phyloP scores from a whole-genome alignment of 2,329 filamentous ascomycete genomes.

The Paracoccidioides lutzii region DNA sequence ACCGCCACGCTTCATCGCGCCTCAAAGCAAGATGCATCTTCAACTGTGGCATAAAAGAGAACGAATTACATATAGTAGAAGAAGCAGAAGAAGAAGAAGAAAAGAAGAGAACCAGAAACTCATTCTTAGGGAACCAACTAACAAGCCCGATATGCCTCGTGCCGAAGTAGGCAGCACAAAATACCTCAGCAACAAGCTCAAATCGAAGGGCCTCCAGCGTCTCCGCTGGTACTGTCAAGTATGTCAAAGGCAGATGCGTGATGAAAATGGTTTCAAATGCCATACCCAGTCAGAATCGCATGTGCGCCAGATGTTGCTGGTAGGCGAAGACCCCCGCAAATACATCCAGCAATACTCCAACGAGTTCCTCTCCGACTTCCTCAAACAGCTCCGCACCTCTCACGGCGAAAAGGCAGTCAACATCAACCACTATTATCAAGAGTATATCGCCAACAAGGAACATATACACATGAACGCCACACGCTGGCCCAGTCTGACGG shows the following conservation, averaged over 20 bases:
- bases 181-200: slow-evolving; percentile 79
- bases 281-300: slow-evolving; percentile 77
- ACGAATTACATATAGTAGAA: not conserved
- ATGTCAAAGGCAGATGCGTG: slow-evolving; percentile 63
- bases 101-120: not conserved
- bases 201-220: slow-evolving; percentile 55
- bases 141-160: slow-evolving; percentile 57
- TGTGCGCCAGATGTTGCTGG: slow-evolving; percentile 74
- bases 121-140: not conserved
- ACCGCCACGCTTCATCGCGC: not conserved
- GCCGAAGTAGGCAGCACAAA: slow-evolving; percentile 91
- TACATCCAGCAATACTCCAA: slow-evolving; percentile 69
- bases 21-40: not conserved
- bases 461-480: slow-evolving; percentile 94
- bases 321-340: slow-evolving; percentile 77
- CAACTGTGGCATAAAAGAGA: not conserved
- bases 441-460: slow-evolving; percentile 76
- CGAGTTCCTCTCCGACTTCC: slow-evolving; percentile 70
- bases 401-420: slow-evolving; percentile 86
- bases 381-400: slow-evolving; percentile 61
- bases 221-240: slow-evolving; percentile 85
- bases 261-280: slow-evolving; percentile 82
- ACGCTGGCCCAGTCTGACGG: slow-evolving; percentile 73
- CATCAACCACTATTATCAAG: slow-evolving; percentile 89
- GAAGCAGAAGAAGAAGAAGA: not conserved